These are phyloP conservation scores for Penicillium alfredii DNA, from an alignment of 495 filamentous ascomycete species.

Conservation along the genomic window DNA sequence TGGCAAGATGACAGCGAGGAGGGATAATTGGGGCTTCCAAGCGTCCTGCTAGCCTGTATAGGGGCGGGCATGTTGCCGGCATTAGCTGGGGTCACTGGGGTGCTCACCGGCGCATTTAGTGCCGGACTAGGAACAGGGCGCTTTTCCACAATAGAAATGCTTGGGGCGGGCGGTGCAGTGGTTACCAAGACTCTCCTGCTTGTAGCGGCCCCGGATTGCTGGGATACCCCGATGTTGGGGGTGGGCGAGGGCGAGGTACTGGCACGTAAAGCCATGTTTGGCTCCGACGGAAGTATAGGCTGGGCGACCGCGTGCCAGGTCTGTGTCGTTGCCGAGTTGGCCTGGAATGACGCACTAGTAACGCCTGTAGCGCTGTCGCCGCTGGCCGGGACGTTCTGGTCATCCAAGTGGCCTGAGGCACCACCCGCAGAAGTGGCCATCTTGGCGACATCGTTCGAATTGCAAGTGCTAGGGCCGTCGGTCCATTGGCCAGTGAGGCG, in stretches of 20 bases:
- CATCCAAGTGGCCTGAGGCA: neutral
- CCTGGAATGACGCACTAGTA: slow-evolving; percentile 3
- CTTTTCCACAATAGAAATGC: no score
- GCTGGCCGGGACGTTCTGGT: slow-evolving; percentile 6
- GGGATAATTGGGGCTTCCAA: slow-evolving; percentile 14
- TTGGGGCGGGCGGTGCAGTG: no score
- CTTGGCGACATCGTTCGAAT: slow-evolving; percentile 5
- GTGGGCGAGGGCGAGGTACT: no score
- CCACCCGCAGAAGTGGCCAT: slow-evolving; percentile 6
- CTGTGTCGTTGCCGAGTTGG: no score
- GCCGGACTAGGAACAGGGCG: no score
- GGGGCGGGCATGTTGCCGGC: slow-evolving; percentile 8
- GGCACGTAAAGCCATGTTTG: no score
- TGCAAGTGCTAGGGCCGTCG: slow-evolving; percentile 21
- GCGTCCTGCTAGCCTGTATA: slow-evolving; percentile 1
- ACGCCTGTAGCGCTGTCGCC: slow-evolving; percentile 1
- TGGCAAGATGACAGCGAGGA: slow-evolving; percentile 38
- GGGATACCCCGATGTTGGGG: no score
- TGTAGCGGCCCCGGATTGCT: no score
- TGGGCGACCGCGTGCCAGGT: no score
- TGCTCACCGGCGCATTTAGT: neutral
- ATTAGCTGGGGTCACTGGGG: slow-evolving; percentile 12
- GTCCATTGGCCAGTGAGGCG: slow-evolving; percentile 47
- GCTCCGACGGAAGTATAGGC: no score
- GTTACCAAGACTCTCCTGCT: no score